Evolutionary conservation across 1,139 yeast species (phyloP), one percentile per base, ranked within the genome.

Genomic region (Citeromyces hawaiiensis): DNA sequence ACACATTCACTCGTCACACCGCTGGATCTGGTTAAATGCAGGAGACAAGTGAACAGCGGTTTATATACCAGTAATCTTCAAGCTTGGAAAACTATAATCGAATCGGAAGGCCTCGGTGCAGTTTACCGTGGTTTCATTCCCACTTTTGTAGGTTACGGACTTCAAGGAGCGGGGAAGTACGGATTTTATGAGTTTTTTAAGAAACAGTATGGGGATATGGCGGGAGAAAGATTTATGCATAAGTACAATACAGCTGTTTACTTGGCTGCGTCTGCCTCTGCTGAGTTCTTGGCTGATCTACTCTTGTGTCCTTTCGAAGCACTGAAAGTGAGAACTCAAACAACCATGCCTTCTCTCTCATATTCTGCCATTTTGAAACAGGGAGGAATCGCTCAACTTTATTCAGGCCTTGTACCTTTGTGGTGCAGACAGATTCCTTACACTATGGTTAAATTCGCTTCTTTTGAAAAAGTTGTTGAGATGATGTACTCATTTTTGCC

Each of bases 391-490:
- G 72, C 66, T 14, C 87, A 83, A 14, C 68, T 88, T 43, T 88
- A 86, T 67, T 82, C 83, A 56, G 96, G 96, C 39, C 64, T 88
- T 45, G 78, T 76, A 10, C 96, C 97, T 29, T 69, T 88, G 51
- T 87, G 96, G 96, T 75, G 78, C 46, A 80, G 96, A 66, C 96
- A 88, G 61, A 82, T 88, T 49, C 96, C 96, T 18, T 88, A 88
- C 66, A 88, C 96, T 34, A 87, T 87, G 96, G 93, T 83, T 46
- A 88, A 88, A 63, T 88, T 88, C 62, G 88, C 96, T 17, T 72
- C 93, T 36, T 88, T 88, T 63, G 97, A 88, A 66, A 82, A 77
- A 56, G 81, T 87, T 39, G 96, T 87, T 25, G 85, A 79, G 51
- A 57, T 62, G 39, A 83, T 85, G 51, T 85, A 85, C 45, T 34